phyloP scores from a whole-genome alignment of 208 protist genomes.

The Leishmania major region DNA sequence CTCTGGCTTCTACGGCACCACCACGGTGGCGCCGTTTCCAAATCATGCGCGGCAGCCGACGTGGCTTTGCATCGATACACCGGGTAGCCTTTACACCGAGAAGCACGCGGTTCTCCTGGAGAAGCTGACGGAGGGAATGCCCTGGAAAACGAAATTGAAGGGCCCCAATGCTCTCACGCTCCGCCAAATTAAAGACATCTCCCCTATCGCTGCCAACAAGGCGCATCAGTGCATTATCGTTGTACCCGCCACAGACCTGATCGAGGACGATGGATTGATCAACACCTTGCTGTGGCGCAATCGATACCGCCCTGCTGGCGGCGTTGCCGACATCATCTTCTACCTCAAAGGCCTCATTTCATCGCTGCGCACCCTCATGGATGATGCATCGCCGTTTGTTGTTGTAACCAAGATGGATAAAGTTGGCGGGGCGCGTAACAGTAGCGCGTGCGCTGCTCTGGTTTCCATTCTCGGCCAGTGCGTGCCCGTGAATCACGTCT shows the following conservation, averaged over 20 bases:
- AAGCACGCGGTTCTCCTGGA: slow-evolving; percentile 42
- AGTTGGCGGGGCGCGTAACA: slow-evolving; percentile 62
- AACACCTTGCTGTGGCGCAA: slow-evolving; percentile 47
- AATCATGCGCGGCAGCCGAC: slow-evolving; percentile 64
- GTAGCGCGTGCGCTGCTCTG: slow-evolving; percentile 39
- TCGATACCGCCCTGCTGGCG: slow-evolving; percentile 46
- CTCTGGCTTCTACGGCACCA: slow-evolving; percentile 82
- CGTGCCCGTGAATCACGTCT: slow-evolving; percentile 77
- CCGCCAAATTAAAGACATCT: slow-evolving; percentile 40
- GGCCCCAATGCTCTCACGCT: slow-evolving; percentile 41
- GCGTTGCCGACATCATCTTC: slow-evolving; percentile 55
- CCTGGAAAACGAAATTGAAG: slow-evolving; percentile 68
- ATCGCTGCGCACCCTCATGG: slow-evolving; percentile 50
- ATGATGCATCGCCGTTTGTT: slow-evolving; percentile 69
- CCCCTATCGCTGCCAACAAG: slow-evolving; percentile 50
- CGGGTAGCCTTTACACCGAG: slow-evolving; percentile 63
- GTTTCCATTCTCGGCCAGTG: slow-evolving; percentile 51
- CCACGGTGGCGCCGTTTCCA: slow-evolving; percentile 68
- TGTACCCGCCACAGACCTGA: slow-evolving; percentile 71
- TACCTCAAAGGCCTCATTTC: slow-evolving; percentile 52
- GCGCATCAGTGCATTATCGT: slow-evolving; percentile 79
- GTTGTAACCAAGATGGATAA: slow-evolving; percentile 86
- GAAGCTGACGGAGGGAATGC: slow-evolving; percentile 61
- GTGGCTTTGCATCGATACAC: slow-evolving; percentile 85
- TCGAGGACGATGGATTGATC: slow-evolving; percentile 74